Evolutionary conservation across 148 eudicot genomes (phyloP).

Genomic region (Simmondsia chinensis): DNA sequence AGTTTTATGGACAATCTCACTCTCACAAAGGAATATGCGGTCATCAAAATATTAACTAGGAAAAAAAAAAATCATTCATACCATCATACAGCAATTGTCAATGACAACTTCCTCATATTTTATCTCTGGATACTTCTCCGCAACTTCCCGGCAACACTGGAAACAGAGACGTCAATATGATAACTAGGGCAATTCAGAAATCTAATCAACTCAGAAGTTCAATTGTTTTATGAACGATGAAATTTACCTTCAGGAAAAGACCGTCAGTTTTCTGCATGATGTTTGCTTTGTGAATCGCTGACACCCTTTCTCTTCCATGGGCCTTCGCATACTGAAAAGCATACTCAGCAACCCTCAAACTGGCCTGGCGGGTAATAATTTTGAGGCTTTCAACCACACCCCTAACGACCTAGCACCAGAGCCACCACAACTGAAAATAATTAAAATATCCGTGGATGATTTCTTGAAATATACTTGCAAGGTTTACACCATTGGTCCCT

Average conservation of each 20-base stretch:
- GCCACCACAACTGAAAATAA: conserved; percentile 4
- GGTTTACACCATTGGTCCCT: too few relatives aligned
- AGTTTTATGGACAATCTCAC: too few relatives aligned
- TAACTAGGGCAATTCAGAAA: conserved; percentile 3
- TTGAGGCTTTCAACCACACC: conserved; percentile 98
- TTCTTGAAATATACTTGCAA: too few relatives aligned
- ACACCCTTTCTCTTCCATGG: conserved; percentile 87
- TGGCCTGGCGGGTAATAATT: conserved; percentile 94
- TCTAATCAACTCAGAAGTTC: not conserved
- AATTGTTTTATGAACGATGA: not conserved
- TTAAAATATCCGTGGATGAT: too few relatives aligned
- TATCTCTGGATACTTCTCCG: conserved; percentile 94
- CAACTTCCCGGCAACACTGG: conserved; percentile 99
- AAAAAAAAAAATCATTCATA: conserved; percentile 18
- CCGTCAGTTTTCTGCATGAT: conserved; percentile 99
- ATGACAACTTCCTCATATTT: conserved; percentile 93
- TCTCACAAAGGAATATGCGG: too few relatives aligned
- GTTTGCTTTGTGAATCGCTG: conserved; percentile 97
- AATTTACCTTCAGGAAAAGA: conserved; percentile 76
- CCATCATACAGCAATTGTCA: conserved; percentile 99
- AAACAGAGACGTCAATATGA: too few relatives aligned
- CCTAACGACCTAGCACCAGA: conserved; percentile 64
- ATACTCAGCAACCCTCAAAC: conserved; percentile 96
- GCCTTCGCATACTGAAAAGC: conserved; percentile 91
- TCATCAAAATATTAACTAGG: too few relatives aligned